These are phyloP conservation scores for Alnus rubra DNA, from an alignment of 306 rosid species.

Conservation along the genomic window DNA sequence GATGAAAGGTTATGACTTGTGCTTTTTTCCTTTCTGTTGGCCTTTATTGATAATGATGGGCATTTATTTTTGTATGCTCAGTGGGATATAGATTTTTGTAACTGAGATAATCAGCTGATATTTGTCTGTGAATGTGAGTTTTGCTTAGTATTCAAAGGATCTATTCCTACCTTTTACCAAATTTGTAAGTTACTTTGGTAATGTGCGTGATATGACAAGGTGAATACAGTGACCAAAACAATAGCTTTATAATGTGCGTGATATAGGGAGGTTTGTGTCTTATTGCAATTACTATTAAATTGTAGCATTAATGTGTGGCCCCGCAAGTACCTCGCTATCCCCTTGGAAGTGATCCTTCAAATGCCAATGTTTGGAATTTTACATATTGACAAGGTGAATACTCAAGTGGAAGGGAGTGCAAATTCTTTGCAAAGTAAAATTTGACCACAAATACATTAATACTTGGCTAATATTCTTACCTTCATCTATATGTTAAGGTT, in stretches of 20 bases:
- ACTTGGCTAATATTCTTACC: neutral
- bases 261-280: neutral
- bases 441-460: neutral
- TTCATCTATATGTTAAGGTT: neutral
- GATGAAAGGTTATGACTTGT: slow-evolving; percentile 74
- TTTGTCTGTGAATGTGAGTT: neutral
- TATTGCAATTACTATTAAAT: neutral
- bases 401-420: neutral
- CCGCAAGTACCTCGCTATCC: neutral
- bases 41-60: slow-evolving; percentile 21
- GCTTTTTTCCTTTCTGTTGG: slow-evolving; percentile 23
- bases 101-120: neutral
- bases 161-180: neutral
- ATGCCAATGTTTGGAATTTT: no score
- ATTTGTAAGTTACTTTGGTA: neutral
- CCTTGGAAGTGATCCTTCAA: neutral
- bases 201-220: neutral
- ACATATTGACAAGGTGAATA: neutral
- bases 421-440: neutral
- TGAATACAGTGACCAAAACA: neutral
- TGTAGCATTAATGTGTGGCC: neutral
- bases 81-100: neutral
- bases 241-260: slow-evolving; percentile 2
- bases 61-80: neutral
- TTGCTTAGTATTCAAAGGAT: neutral